Base-by-base conservation (phyloP, 129 eudicot species). In the Tanacetum coccineum region DNA sequence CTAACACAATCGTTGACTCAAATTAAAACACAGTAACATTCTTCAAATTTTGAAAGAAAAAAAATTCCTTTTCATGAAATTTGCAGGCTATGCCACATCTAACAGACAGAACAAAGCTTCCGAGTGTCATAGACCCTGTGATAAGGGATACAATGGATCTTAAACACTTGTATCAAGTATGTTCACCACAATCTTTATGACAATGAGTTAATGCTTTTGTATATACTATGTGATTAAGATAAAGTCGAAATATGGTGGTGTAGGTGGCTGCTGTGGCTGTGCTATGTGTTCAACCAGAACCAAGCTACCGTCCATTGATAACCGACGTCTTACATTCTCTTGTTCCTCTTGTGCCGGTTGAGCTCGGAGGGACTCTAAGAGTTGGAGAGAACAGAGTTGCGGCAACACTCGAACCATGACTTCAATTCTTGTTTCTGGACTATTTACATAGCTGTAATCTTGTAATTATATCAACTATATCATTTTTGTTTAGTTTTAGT, bases 221-320 rank as follows among this genome's bases (percentile, higher is more conserved):
- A 57, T 22, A 9, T 2, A 10, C 28, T 57, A 21, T 44, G 17
- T 48, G 42, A 13, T 70, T 39, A 62, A 26, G 45, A 55, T 6
- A 6, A 32, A 68, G 64, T 45, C 26, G 1, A 28, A 52, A 59
- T 72, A 48, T 74, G 71, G 42, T 25, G 22, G 22, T 59, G 55
- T 47, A 92, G 98, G 98, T 93, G 70, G 96, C 98, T 65, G 98
- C 98, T 21, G 88, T 93, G 64, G 98, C 95, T 62, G 98, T 93
- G 52, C 72, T 93, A 62, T 93, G 98, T 74, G 89, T 93, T 19
- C 98, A 93, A 63, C 87, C 91, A 58, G 98, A 93, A 80, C 96
- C 98, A 17, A 86, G 98, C 62, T 93, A 93, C 72, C 80, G 96
- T 9, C 98, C 98, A 3, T 65, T 93, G 87, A 93, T 88, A 77